Conservation (phyloP, 2,329 filamentous ascomycete genomes). For the Pyrenophora tritici-repentis region DNA sequence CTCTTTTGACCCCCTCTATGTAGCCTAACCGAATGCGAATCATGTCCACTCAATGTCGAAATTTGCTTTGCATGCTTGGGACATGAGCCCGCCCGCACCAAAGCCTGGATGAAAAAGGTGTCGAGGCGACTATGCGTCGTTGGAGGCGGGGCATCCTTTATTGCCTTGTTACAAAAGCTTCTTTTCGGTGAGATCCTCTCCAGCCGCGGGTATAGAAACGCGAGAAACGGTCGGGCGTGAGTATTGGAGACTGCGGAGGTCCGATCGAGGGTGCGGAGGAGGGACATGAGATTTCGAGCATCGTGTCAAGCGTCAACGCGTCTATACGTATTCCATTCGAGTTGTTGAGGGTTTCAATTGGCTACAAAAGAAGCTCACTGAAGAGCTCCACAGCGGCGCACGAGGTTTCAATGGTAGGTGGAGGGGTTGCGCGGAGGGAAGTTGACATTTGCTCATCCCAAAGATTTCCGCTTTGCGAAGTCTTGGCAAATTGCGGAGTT, state of each 20-base stretch:
- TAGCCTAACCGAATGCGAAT: slow-evolving; percentile 1
- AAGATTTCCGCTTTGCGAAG: slow-evolving; percentile 18
- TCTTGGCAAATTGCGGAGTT: slow-evolving; percentile 15
- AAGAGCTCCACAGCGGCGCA: slow-evolving; percentile 2
- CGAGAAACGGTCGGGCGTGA: slow-evolving; percentile 37
- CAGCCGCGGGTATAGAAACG: slow-evolving; percentile 41
- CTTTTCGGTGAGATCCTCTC: slow-evolving; percentile 14
- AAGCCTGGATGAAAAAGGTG: slow-evolving; percentile 59
- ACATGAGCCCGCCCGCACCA: slow-evolving; percentile 60
- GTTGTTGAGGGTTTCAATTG: slow-evolving; percentile 1
- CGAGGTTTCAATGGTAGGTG: background rate
- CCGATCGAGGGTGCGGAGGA: slow-evolving; percentile 61
- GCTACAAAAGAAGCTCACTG: slow-evolving; percentile 23
- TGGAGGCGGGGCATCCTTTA: slow-evolving; percentile 16
- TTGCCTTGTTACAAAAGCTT: slow-evolving; percentile 24
- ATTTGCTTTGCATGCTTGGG: slow-evolving; percentile 52
- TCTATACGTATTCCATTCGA: slow-evolving; percentile 24
- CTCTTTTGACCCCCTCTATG: slow-evolving; percentile 28
- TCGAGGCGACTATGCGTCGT: slow-evolving; percentile 46
- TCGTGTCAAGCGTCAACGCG: slow-evolving; percentile 53
- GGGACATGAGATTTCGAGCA: slow-evolving; percentile 69
- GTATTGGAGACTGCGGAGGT: slow-evolving; percentile 55
- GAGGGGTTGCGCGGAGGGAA: too few species aligned
- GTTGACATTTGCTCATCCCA: background rate
- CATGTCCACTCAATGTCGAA: slow-evolving; percentile 19